Base-by-base conservation (phyloP, 2,329 filamentous ascomycete species). In the Diaporthe capsici region DNA sequence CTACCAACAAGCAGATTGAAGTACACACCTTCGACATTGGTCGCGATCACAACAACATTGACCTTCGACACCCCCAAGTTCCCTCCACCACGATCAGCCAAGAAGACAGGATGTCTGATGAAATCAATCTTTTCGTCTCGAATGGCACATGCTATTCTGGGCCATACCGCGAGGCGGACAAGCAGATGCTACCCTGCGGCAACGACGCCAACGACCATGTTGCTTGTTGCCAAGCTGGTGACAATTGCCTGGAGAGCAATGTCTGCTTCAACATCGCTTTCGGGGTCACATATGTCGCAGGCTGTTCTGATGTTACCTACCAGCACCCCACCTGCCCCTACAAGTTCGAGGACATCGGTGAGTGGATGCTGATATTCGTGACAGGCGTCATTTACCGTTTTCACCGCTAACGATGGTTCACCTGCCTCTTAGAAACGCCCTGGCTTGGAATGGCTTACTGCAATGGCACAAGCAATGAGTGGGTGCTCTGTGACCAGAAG, bases 391-490 rank as follows among this genome's bases (percentile, higher is more conserved):
- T 6, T 1, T 13, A 42, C n/a, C 6, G 13, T 63, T 31, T 60
- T 6, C 63, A 67, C 10, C 20, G 60, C 74, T 75, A 25, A 76
- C 67, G 8, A 44, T 49, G 34, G 17, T 34, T 22, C 22, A 42
- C 4, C 4, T 13, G 1, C 3, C 12, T 31, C 22, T 4, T n/a
- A 76, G 75, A 44, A 1, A 51, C 51, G 2, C 44, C 34, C 7
- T 85, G 84, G 84, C 73, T 82, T 9, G 83, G 82, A 1, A 80
- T 85, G 22, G 81, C 81, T 1, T 83, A 82, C 77, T 85, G 84
- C 79, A 82, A 84, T 74, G 78, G 78, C 77, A 81, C 79, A 4
- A 80, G 79, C 2, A 75, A 81, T 39, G 72, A 81, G 73, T 85
- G 84, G 81, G 77, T 82, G 22, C 80, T 80, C 28, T 85, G 84